Base-by-base conservation (phyloP, 106 monocot species). In the Triglochin maritima region DNA sequence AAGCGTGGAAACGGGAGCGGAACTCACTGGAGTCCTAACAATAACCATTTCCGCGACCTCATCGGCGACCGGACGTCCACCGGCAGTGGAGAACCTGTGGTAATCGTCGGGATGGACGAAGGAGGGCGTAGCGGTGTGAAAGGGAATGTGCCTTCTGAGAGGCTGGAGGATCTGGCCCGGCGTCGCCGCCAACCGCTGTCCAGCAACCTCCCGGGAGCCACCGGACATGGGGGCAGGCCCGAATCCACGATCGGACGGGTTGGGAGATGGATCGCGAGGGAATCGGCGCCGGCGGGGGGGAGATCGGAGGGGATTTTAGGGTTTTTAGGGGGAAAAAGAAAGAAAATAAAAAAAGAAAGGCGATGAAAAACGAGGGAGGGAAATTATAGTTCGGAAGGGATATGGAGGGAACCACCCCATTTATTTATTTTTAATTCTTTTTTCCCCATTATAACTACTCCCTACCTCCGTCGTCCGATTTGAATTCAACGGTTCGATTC, bases 21-120 rank as follows among this genome's bases (percentile, higher is more conserved):
- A 79, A 82, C 87, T 80, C 78, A 91, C 90, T 1, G 86, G 84
- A 2, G 81, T 87, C 70, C 74, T 91, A 62, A 91, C 69, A 43
- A 87, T 66, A 58, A 91, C 68, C 17, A 72, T 74, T 45, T 85
- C 92, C 13, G 57, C 47, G 16, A 51, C 69, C 49, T 72, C 67
- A 7, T 77, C 74, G 4, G 64, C 63, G 50, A 17, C 9, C 52
- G 53, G 50, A 13, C 59, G 59, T 47, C 61, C 54, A 9, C 69
- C 63, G 41, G 60, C 66, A 13, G 70, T 65, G 3, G 79, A 57
- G 64, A 91, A 91, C 14, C 70, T 69, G 63, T 91, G 87, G 68
- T 91, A 91, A 64, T 91, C 90, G 44, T 87, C 82, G 17, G 77
- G 79, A 6, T 71, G 59, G 10, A 53, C 63, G 61, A 88, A 88